phyloP scores from a whole-genome alignment of 2,329 filamentous ascomycete species.

The Aspergillus japonicus region DNA sequence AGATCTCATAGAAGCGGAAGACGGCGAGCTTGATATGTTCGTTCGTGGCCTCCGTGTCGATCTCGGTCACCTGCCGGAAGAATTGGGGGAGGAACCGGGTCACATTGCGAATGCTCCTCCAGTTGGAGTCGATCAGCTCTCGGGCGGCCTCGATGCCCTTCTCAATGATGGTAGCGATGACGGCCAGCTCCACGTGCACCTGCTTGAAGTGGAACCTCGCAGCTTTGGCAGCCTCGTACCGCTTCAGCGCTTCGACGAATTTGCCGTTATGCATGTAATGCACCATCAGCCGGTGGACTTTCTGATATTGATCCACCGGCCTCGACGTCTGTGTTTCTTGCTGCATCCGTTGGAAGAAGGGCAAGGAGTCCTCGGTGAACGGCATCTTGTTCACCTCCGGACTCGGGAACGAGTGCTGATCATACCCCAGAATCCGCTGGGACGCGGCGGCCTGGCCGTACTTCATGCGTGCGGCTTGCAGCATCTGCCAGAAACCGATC shows the following conservation, averaged over 20 bases:
- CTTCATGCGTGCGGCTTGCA: constrained; percentile 37
- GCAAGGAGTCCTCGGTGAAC: constrained; percentile 16
- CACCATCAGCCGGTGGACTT: constrained; percentile 38
- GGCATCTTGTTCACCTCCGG: constrained; percentile 28
- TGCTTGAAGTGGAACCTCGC: constrained; percentile 32
- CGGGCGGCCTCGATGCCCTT: constrained; percentile 31
- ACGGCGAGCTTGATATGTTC: constrained; percentile 37
- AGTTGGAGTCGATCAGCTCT: constrained; percentile 33
- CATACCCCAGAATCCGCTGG: constrained; percentile 37
- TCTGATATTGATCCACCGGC: constrained; percentile 33
- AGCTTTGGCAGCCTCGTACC: constrained; percentile 30
- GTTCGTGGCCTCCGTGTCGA: constrained; percentile 21
- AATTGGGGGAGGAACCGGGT: constrained; percentile 33
- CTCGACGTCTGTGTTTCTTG: constrained; percentile 28
- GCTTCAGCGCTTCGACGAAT: constrained; percentile 30
- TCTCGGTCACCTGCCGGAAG: constrained; percentile 36
- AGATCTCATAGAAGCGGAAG: constrained; percentile 41
- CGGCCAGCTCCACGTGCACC: constrained; percentile 38
- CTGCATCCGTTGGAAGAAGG: constrained; percentile 35
- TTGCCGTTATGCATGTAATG: constrained; percentile 40
- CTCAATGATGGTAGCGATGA: constrained; percentile 36
- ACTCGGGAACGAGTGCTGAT: constrained; percentile 31
- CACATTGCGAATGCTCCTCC: constrained; percentile 24
- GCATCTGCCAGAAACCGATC: constrained; percentile 42
- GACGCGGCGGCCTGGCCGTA: constrained; percentile 33